Conservation (phyloP, 83 land plant species). For the Larix sibirica region DNA sequence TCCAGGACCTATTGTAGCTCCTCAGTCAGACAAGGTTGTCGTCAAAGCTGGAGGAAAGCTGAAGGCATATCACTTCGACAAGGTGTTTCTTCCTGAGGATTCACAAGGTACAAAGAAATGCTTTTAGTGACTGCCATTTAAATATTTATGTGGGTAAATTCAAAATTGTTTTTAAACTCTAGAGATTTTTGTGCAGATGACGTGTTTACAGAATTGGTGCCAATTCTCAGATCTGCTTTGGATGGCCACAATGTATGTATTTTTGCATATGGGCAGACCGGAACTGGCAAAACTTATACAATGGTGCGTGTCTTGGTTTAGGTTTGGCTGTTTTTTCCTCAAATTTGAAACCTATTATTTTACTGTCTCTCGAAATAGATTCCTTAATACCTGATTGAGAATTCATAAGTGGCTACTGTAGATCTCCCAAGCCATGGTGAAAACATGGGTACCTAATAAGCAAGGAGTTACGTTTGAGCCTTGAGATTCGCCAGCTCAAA, state of each 20-base stretch:
- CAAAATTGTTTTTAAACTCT: not conserved
- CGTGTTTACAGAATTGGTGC: conserved; percentile 69
- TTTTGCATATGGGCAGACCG: conserved; percentile 85
- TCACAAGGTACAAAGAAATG: conserved; percentile 49
- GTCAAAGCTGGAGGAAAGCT: conserved; percentile 43
- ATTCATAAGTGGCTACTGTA: too few relatives aligned
- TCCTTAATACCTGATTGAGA: not conserved
- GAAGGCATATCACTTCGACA: conserved; percentile 71
- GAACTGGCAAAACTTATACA: conserved; percentile 85
- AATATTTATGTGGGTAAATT: not conserved
- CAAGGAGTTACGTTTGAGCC: too few relatives aligned
- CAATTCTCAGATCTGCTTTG: conserved; percentile 72
- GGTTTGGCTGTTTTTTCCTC: not conserved
- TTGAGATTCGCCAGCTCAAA: not conserved
- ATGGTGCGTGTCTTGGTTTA: conserved; percentile 50
- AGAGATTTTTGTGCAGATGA: conserved; percentile 50
- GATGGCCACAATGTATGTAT: conserved; percentile 89
- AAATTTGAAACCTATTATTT: not conserved
- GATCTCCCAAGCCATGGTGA: too few relatives aligned
- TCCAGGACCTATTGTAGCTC: conserved; percentile 28
- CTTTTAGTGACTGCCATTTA: not conserved
- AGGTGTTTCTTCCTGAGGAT: conserved; percentile 51
- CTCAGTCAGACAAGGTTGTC: conserved; percentile 38
- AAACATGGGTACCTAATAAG: too few relatives aligned
- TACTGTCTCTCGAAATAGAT: not conserved